These are phyloP conservation scores for Hortiboletus campestris DNA, from an alignment of 768 basidiomycete species.

Conservation along the genomic window DNA sequence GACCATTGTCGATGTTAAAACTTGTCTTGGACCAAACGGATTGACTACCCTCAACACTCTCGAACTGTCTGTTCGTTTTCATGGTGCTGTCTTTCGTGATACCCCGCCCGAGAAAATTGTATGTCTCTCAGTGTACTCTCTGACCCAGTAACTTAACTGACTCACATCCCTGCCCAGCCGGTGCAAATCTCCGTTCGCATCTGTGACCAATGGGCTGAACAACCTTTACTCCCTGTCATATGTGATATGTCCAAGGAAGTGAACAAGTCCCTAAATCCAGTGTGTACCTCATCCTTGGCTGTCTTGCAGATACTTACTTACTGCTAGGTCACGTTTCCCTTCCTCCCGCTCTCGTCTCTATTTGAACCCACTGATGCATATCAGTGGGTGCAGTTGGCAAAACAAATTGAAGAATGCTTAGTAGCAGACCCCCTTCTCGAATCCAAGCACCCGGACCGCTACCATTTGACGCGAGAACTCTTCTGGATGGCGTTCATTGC, in stretches of 20 bases:
- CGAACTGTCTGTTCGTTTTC: background rate
- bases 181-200: background rate
- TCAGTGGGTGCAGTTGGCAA: background rate
- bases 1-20: background rate
- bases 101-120: background rate
- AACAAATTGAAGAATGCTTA: background rate
- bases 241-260: background rate
- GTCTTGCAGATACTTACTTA: background rate
- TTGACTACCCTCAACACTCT: background rate
- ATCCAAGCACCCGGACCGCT: background rate
- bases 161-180: background rate
- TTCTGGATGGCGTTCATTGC: background rate
- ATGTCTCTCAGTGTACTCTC: background rate
- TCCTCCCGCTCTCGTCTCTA: background rate
- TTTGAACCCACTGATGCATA: background rate
- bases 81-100: background rate
- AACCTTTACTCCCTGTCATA: background rate
- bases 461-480: background rate
- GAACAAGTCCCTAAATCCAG: background rate
- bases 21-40: background rate
- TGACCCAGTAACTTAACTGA: background rate
- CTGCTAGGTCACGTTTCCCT: background rate
- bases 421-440: background rate
- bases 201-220: background rate
- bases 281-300: background rate